phyloP scores from a whole-genome alignment of 139 green algal genomes.

The Chlorella sorokiniana region DNA sequence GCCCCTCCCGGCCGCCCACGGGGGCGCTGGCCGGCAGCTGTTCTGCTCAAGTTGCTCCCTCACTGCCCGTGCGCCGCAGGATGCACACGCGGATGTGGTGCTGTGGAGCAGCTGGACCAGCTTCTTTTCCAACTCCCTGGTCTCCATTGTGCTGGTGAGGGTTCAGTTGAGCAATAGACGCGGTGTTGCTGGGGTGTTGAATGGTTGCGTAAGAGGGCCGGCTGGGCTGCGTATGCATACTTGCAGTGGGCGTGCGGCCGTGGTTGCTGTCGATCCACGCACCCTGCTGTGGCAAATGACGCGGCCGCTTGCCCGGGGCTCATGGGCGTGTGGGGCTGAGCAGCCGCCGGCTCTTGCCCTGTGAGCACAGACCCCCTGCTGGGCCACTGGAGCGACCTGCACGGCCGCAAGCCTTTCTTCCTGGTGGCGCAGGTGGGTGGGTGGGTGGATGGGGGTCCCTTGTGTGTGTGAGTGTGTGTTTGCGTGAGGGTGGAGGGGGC shows the following conservation, averaged over 20 bases:
- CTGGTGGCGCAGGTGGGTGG: conserved; percentile 51
- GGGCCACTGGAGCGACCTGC: conserved; percentile 69
- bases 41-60: neutral
- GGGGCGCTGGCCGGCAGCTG: neutral
- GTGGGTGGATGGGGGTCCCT: neutral
- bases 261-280: too few species aligned
- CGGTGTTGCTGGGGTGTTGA: neutral
- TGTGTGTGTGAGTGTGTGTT: neutral
- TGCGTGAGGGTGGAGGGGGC: too few species aligned
- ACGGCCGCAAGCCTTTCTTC: conserved; percentile 82
- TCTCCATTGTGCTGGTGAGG: conserved; percentile 68
- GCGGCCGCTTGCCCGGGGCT: too few species aligned
- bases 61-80: neutral
- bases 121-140: conserved; percentile 67
- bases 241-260: too few species aligned
- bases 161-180: too few species aligned
- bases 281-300: too few species aligned
- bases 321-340: too few species aligned
- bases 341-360: neutral
- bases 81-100: conserved; percentile 68
- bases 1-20: too few species aligned
- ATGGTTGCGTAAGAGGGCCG: too few species aligned
- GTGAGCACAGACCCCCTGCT: conserved; percentile 57
- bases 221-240: too few species aligned
- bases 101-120: conserved; percentile 61